Base-by-base conservation (phyloP, 2,329 filamentous ascomycete genomes). In the Hypoxylon sp. region DNA sequence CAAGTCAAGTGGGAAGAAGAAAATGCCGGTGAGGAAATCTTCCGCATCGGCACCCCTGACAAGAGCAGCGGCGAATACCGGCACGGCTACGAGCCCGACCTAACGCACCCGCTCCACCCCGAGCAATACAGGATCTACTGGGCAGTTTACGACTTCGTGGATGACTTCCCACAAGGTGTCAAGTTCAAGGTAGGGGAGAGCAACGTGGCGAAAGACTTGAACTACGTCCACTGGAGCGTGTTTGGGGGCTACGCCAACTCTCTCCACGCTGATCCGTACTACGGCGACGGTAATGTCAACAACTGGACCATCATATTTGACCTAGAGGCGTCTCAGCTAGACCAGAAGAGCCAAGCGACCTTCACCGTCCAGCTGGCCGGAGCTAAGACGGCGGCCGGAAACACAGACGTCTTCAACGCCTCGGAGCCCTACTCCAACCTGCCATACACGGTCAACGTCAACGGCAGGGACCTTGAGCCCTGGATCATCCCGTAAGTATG, bases 221-320 rank as follows among this genome's bases (percentile, higher is more conserved):
- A 88, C 70, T 87, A 87, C 52, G 81, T 88, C 3, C 86, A 88
- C 68, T 88, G 85, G 86, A 83, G 80, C 54, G 83, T 85, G 7
- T 88, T 86, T 64, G 84, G 85, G 1, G 81, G 82, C 4, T 74
- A 81, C 23, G 82, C 75, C 1, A 81, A 85, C 69, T 78, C 70
- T 11, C 49, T 76, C 3, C 75, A 82, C 0, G 70, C 75, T 1
- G 72, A 78, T 40, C 70, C 77, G 4, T 78, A 80, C 46, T 72
- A 74, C 15, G 62, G 61, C 17, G 77, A 77, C 60, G 71, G 73
- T 18, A 72, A 79, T 48, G 77, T 85, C 21, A 85, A 84, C 68
- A 85, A 86, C 69, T 87, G 83, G 84, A 87, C 81, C 0, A 74
- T 87, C 23, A 65, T 78, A 0, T 87, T 85, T 57, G 77, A 83